Evolutionary conservation across 352 stramenopile genomes (phyloP).

Genomic region (Pythium phragmitis): DNA sequence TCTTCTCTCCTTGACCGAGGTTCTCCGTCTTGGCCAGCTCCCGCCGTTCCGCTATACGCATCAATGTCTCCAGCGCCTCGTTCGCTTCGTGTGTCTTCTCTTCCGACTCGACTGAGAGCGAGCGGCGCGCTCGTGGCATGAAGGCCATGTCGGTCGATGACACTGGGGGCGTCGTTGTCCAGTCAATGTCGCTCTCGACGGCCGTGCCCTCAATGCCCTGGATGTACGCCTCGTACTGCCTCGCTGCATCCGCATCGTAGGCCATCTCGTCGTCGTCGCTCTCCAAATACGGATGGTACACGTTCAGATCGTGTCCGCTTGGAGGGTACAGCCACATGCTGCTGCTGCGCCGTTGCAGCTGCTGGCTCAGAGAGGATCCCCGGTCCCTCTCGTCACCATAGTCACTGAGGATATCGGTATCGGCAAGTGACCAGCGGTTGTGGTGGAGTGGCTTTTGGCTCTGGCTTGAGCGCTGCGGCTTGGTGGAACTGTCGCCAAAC

Average conservation of each 20-base stretch:
- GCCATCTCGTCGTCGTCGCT: slow-evolving; percentile 9
- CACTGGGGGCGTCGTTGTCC: slow-evolving; percentile 16
- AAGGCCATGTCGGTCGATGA: neutral
- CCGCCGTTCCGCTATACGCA: slow-evolving; percentile 15
- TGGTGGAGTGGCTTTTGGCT: slow-evolving; percentile 7
- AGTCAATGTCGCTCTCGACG: slow-evolving; percentile 4
- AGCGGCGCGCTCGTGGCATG: neutral
- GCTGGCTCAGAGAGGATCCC: neutral
- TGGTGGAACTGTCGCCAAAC: neutral
- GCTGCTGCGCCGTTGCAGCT: slow-evolving; percentile 20
- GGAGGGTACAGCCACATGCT: slow-evolving; percentile 24
- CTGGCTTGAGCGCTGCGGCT: slow-evolving; percentile 14
- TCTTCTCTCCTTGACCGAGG: too few relatives aligned
- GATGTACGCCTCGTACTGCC: slow-evolving; percentile 35
- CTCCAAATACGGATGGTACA: slow-evolving; percentile 30
- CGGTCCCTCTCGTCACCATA: slow-evolving; percentile 20
- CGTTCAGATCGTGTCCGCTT: slow-evolving; percentile 17
- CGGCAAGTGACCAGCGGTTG: slow-evolving; percentile 32
- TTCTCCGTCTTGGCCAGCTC: slow-evolving; percentile 12
- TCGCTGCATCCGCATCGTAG: slow-evolving; percentile 8
- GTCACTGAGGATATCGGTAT: slow-evolving; percentile 36
- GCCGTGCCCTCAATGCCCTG: slow-evolving; percentile 35
- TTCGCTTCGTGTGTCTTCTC: slow-evolving; percentile 4
- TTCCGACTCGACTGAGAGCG: slow-evolving; percentile 6
- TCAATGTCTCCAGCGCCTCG: slow-evolving; percentile 13